Base-by-base conservation (phyloP, 305 asterid species). In the Rubia peregrina region DNA sequence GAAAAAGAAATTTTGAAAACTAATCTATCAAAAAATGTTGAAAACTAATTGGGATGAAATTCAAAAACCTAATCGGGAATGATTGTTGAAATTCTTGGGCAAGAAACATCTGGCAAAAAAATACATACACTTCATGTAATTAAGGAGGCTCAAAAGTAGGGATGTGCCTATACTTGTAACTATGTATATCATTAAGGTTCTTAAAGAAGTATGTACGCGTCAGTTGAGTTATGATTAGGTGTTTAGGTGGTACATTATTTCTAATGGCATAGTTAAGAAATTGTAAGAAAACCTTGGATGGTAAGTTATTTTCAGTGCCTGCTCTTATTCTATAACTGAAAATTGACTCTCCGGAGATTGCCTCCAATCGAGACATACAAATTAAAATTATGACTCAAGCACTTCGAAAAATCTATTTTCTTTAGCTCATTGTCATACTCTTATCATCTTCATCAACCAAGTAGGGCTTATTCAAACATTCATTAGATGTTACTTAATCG, bases 101-200 rank as follows among this genome's bases (percentile, higher is more conserved):
- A 83, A 74, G 98, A 94, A 86, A 96, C 97, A 75, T 94, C 97
- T 6, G 98, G 98, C 71, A 91, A 94, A 96, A 94, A 97, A 40
- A 91, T 96, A 26, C 92, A 89, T 33, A 97, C 98, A 17, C 80
- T 94, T 49, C 97, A 94, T 83, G 86, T 87, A 26, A 82, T 94
- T 79, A 89, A 79, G 83, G 97, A 94, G 87, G 98, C 98, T 74
- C 98, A 94, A 69, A 91, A 85, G 83, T 95, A 85, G 71, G 97
- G 97, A 89, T 97, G 98, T 93, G 26, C 26, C 69, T 66, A 13
- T 55, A 61, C n/a, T 42, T 71, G 8, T 57, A 36, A 53, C 36
- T 65, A 68, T 26, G 16, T 42, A 70, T 72, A 42, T 74, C 48
- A 10, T 57, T 71, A 60, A 71, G 41, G 24, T 63, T 68, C 10